Evolutionary conservation across 352 stramenopile genomes (phyloP), one percentile per base, ranked within the genome.

Genomic region (Phytophthora cactorum): DNA sequence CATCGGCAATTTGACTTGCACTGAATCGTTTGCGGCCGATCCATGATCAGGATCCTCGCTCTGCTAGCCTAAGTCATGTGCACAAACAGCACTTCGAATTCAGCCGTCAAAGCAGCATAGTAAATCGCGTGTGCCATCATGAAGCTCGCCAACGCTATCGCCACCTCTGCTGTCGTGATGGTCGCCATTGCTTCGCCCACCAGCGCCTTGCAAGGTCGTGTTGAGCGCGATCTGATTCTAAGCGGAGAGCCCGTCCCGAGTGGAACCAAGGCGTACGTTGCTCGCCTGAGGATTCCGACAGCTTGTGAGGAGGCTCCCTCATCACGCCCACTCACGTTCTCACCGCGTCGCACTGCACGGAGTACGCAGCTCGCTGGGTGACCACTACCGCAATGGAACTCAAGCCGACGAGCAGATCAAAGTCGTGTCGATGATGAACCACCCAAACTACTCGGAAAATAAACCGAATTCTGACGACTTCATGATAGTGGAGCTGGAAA

Each of bases 401-500:
- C 28, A 59, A 51, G 29, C 22, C 28, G 59, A 53, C 0, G 59
- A 74, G 49, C 51, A 56, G 38, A 68, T 68, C 45, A 52, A 52
- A 15, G 41, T 68, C n/a, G 41, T 68, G 31, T 56, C 53, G 1
- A 29, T 73, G 3, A 69, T 68, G 46, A 67, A 59, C 25, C 47
- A 69, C 5, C 52, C 46, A 1, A 69, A 61, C 27, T 73, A 69
- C 32, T 57, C 45, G 0, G 52, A 72, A 25, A 59, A 54, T 6
- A 27, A 63, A 0, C 11, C 25, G 25, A 22, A 58, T 15, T 45
- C 72, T 3, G 50, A 63, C 14, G 69, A 80, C 22, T 85, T 82
- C 64, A 53, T 80, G 32, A 59, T 93, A 5, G 25, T 91, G 9
- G 73, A 78, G 45, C 76, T 83, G 12, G 68, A 68, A 38, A 72